phyloP scores from a whole-genome alignment of 257 asterid genomes.

The Nicotiana tabacum region DNA sequence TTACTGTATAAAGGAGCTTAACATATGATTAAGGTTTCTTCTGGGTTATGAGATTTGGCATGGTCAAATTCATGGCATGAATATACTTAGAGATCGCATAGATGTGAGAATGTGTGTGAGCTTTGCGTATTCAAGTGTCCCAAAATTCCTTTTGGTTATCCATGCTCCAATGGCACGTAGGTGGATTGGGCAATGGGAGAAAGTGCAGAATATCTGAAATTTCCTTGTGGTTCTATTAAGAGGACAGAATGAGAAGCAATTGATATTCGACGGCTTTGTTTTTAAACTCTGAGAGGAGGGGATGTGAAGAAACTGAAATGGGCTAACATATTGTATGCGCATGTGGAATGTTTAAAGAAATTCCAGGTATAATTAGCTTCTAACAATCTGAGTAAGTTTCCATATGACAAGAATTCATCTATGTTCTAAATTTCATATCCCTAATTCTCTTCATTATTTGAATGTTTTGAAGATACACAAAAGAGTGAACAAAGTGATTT shows the following conservation, averaged over 20 bases:
- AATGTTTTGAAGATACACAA: not conserved
- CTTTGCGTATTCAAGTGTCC: not conserved
- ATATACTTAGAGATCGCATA: not conserved
- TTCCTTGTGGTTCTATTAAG: not conserved
- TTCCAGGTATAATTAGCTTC: not conserved
- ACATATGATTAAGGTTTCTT: too few species aligned
- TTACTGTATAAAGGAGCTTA: too few species aligned
- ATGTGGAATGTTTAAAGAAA: not conserved
- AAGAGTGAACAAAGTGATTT: not conserved
- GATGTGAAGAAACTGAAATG: constrained; percentile 1
- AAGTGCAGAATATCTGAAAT: not conserved
- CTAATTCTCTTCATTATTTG: not conserved
- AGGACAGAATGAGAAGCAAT: not conserved
- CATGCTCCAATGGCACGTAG: not conserved
- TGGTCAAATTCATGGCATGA: not conserved
- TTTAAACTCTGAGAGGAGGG: not conserved
- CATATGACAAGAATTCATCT: not conserved
- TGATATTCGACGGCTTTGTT: not conserved
- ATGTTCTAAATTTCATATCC: not conserved
- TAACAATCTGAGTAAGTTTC: not conserved
- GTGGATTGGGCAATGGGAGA: not conserved
- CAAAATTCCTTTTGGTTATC: not conserved
- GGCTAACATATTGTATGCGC: not conserved
- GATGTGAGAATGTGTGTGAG: not conserved
- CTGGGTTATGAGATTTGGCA: too few species aligned